Percentiles rank a stretch among this genome's conserved stretches.
Evolutionary conservation across 2,329 filamentous ascomycete species (phyloP).

Genomic region (Monosporascus sp.): DNA sequence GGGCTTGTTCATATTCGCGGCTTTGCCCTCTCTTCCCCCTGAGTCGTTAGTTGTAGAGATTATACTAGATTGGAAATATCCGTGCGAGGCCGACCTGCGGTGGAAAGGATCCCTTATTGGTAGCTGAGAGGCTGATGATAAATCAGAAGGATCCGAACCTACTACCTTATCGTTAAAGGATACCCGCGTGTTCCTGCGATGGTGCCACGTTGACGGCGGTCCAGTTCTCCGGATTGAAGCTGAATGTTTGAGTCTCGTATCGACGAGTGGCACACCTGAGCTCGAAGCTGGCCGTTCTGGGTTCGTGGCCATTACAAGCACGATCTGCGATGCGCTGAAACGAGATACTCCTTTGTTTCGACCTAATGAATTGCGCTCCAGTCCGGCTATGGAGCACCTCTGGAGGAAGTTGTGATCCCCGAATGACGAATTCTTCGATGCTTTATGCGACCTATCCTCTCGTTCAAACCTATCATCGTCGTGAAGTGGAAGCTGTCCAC

Average conservation of each 20-base stretch:
- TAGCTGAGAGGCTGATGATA: slow-evolving; percentile 2
- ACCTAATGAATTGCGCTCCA: slow-evolving; percentile 21
- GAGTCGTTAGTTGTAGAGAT: slow-evolving; percentile 1
- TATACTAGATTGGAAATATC: background rate
- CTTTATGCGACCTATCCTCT: slow-evolving; percentile 9
- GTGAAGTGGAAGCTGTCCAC: slow-evolving; percentile 14
- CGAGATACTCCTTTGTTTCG: slow-evolving; percentile 21
- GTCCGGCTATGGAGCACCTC: slow-evolving; percentile 10
- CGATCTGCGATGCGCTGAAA: slow-evolving; percentile 17
- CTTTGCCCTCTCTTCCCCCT: slow-evolving; percentile 3
- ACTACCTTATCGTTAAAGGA: slow-evolving; percentile 2
- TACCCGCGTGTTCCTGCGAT: slow-evolving; percentile 1
- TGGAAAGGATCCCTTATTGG: slow-evolving; percentile 7
- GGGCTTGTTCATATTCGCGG: slow-evolving; percentile 12
- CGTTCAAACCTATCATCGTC: slow-evolving; percentile 13
- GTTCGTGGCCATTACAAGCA: slow-evolving; percentile 4
- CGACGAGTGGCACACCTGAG: slow-evolving; percentile 18
- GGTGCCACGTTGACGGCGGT: slow-evolving; percentile 1
- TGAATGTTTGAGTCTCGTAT: slow-evolving; percentile 10
- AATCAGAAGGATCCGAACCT: slow-evolving; percentile 1
- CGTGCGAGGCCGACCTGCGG: slow-evolving; percentile 3
- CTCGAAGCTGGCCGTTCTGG: slow-evolving; percentile 21
- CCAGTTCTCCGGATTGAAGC: slow-evolving; percentile 1
- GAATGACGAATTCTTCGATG: slow-evolving; percentile 10
- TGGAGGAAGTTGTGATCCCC: slow-evolving; percentile 16